A percentile compares a stretch with the other conserved stretches of the same genome.
Evolutionary conservation across 2,329 filamentous ascomycete genomes (phyloP).

Genomic region (Claviceps paspali): DNA sequence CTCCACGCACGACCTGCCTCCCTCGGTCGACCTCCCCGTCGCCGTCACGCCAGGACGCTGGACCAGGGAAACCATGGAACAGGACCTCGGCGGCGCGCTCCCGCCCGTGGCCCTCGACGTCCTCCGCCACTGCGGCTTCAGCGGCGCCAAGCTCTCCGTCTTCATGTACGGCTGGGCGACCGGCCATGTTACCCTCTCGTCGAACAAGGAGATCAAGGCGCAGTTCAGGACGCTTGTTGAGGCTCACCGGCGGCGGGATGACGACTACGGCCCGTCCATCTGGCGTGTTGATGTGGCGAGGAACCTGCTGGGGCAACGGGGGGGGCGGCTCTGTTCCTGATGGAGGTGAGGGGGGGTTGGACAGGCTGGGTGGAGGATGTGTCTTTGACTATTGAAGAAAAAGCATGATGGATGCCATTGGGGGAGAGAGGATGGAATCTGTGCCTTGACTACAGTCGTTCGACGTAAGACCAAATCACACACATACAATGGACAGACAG

Average conservation of each 20-base stretch:
- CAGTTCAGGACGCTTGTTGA: constrained; percentile 22
- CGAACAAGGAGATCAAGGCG: constrained; percentile 24
- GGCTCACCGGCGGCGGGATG: constrained; percentile 12
- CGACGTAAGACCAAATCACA: too few species aligned
- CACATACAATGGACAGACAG: too few species aligned
- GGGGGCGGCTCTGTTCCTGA: too few species aligned
- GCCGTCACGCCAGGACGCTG: constrained; percentile 15
- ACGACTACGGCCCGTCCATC: constrained; percentile 18
- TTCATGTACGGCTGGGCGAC: constrained; percentile 25
- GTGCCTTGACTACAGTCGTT: too few species aligned
- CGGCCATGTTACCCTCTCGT: constrained; percentile 21
- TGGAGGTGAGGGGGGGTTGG: too few species aligned
- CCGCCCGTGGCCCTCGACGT: constrained; percentile 21
- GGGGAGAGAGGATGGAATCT: too few species aligned
- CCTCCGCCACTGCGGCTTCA: constrained; percentile 16
- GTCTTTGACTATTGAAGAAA: too few species aligned
- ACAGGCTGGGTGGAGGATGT: too few species aligned
- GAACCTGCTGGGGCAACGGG: constrained; percentile 18
- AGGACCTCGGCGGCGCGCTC: constrained; percentile 14
- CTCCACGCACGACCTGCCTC: constrained; percentile 17
- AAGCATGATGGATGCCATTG: too few species aligned
- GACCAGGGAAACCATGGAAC: constrained; percentile 12
- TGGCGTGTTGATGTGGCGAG: constrained; percentile 20
- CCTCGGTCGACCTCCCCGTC: constrained; percentile 20
- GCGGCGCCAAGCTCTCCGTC: constrained; percentile 22